phyloP scores from a whole-genome alignment of 345 rosid species.

The Hevea brasiliensis region DNA sequence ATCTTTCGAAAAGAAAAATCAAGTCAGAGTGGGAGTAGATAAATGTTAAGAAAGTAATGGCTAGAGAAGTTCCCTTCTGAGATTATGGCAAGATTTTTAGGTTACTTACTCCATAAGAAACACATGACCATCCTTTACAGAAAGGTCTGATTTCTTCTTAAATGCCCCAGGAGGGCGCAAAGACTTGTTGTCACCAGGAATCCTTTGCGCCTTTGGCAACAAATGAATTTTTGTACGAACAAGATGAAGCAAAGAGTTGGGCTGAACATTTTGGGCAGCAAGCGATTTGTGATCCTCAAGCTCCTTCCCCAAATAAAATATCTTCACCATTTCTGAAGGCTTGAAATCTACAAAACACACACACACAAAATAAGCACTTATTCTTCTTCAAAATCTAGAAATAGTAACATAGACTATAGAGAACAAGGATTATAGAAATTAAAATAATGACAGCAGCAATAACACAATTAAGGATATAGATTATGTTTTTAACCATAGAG shows the following conservation, averaged over 20 bases:
- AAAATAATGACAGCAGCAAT: background rate
- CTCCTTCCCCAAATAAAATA: conserved; percentile 81
- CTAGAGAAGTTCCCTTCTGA: background rate
- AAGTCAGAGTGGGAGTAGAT: background rate
- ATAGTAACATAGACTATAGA: conserved; percentile 3
- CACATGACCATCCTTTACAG: conserved; percentile 93
- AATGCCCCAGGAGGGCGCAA: conserved; percentile 97
- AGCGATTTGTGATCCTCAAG: conserved; percentile 84
- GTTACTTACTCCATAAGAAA: conserved; percentile 91
- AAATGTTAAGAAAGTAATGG: background rate
- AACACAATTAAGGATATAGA: background rate
- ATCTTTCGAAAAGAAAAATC: background rate
- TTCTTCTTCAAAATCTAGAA: conserved; percentile 3
- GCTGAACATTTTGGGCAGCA: conserved; percentile 75
- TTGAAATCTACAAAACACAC: conserved; percentile 65
- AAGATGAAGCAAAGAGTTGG: conserved; percentile 89
- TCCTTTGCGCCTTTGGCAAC: conserved; percentile 83
- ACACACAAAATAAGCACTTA: conserved; percentile 21
- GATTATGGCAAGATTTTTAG: conserved; percentile 1
- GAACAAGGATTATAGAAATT: background rate
- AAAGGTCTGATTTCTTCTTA: conserved; percentile 98
- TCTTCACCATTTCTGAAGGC: conserved; percentile 75
- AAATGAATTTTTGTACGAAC: conserved; percentile 80
- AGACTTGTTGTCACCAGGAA: conserved; percentile 89
- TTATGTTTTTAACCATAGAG: background rate